Evolutionary conservation across 305 asterid species (phyloP), one percentile per base, ranked within the genome.

Genomic region (Solanum hybrid): DNA sequence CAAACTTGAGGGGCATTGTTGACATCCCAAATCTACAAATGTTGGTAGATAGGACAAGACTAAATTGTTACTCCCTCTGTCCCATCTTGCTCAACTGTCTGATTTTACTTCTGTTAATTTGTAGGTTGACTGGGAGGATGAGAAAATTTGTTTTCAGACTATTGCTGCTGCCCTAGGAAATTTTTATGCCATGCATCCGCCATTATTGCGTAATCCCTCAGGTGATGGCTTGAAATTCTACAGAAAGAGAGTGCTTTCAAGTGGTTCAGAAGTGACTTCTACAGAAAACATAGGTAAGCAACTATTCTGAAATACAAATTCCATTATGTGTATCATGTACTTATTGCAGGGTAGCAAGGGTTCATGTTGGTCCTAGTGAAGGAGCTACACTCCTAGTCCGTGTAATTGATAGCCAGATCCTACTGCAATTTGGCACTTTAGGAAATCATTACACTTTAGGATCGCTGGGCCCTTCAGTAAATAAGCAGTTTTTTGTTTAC

Each of bases 121-220:
- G 91, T 91, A 96, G 99, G 98, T 97, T 91, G 89, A 96, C 79
- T 97, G 99, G 99, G 96, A 96, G 81, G 94, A 95, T 37, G 99
- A 97, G 95, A 95, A 91, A 92, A 51, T 88, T 56, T 97, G 99
- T 93, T 96, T 97, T 90, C 98, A 96, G 92, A 94, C 98, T 71
- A 93, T 97, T 90, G 99, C 98, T 91, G 99, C 98, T 92, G 96
- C 98, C 88, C 94, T 97, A 87, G 99, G 97, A 77, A 95, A 92
- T 90, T 97, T 96, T 90, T 96, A 97, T 86, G 99, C 99, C 85
- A 92, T 97, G 89, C 96, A 96, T 94, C 97, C 98, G 69, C 99
- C 99, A n/a, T 32, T 97, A 91, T 90, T 97, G 92, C 99, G 99
- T 75, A 96, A 96, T 89, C 99, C 99, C 64, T 94, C 97, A 22